phyloP scores from a whole-genome alignment of 2,329 filamentous ascomycete species.

The Sordariomycetes sp. region DNA sequence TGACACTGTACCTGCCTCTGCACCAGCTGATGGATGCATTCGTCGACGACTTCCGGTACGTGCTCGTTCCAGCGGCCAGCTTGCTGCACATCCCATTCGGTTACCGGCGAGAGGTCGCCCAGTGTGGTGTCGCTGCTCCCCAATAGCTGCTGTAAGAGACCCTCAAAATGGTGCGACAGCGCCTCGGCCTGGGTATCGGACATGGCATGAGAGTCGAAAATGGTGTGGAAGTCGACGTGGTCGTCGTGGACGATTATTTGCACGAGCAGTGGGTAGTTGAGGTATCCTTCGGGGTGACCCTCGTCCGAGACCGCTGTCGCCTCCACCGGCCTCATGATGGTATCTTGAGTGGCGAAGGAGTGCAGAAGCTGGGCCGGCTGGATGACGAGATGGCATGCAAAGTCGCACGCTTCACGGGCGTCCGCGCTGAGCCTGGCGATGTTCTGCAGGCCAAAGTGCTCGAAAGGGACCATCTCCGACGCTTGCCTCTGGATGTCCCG shows the following conservation, averaged over 20 bases:
- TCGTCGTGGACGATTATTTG: conserved; percentile 1
- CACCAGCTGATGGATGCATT: not conserved
- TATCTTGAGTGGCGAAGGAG: not conserved
- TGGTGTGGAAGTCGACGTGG: conserved; percentile 2
- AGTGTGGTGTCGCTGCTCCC: not conserved
- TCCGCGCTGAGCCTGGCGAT: conserved; percentile 7
- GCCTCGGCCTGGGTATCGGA: conserved; percentile 1
- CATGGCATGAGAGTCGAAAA: conserved; percentile 3
- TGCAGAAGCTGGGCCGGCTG: conserved; percentile 2
- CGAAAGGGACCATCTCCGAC: conserved; percentile 6
- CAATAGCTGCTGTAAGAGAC: not conserved
- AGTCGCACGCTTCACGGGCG: conserved; percentile 7
- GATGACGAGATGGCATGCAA: conserved; percentile 9
- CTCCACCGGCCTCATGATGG: too few relatives aligned
- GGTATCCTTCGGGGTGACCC: conserved; percentile 1
- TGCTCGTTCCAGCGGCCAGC: not conserved
- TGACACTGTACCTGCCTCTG: not conserved
- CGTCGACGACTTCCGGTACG: not conserved
- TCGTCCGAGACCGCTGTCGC: not conserved
- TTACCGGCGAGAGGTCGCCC: not conserved
- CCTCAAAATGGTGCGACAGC: conserved; percentile 1
- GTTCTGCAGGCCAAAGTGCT: conserved; percentile 11
- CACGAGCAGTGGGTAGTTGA: conserved; percentile 6
- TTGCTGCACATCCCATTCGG: conserved; percentile 1
- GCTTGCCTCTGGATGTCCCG: conserved; percentile 5